Conservation (phyloP, 225 moss, liverwort and hornwort genomes). For the Rhytidiadelphus loreus region DNA sequence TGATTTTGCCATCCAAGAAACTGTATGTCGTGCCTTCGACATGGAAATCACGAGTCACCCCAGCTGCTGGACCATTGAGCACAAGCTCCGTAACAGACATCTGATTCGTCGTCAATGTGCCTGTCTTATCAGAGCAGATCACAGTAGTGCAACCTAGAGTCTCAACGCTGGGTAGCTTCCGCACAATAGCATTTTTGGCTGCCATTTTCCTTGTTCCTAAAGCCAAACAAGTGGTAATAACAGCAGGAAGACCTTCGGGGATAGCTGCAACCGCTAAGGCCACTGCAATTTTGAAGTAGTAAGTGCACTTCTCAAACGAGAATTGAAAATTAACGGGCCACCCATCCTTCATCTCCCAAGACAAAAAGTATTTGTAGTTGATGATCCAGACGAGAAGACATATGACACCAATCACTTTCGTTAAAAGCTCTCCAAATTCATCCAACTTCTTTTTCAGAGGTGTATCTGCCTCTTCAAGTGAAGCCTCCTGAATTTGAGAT, state of each 20-base stretch:
- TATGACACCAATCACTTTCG: slow-evolving; percentile 78
- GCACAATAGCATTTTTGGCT: slow-evolving; percentile 90
- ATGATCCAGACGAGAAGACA: slow-evolving; percentile 94
- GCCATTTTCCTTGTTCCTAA: slow-evolving; percentile 95
- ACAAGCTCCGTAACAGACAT: slow-evolving; percentile 90
- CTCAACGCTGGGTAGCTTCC: slow-evolving; percentile 91
- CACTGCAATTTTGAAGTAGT: slow-evolving; percentile 96
- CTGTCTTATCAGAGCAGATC: slow-evolving; percentile 96
- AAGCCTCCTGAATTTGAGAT: slow-evolving; percentile 85
- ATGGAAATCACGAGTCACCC: slow-evolving; percentile 55
- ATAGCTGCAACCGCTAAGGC: slow-evolving; percentile 96
- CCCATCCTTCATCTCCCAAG: slow-evolving; percentile 66
- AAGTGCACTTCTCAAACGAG: slow-evolving; percentile 90
- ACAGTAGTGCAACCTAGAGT: slow-evolving; percentile 93
- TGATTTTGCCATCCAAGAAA: slow-evolving; percentile 55
- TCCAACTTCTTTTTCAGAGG: slow-evolving; percentile 90
- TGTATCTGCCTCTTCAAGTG: slow-evolving; percentile 82
- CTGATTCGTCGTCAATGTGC: slow-evolving; percentile 93
- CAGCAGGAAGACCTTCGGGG: slow-evolving; percentile 90
- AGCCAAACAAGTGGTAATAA: slow-evolving; percentile 92
- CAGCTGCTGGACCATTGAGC: slow-evolving; percentile 55
- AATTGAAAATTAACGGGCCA: slow-evolving; percentile 60
- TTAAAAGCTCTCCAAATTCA: slow-evolving; percentile 82
- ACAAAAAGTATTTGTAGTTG: slow-evolving; percentile 91
- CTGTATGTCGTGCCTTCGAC: slow-evolving; percentile 93